Conservation (phyloP, 192 early-diverging fungal species). For the Podila clonocystis region DNA sequence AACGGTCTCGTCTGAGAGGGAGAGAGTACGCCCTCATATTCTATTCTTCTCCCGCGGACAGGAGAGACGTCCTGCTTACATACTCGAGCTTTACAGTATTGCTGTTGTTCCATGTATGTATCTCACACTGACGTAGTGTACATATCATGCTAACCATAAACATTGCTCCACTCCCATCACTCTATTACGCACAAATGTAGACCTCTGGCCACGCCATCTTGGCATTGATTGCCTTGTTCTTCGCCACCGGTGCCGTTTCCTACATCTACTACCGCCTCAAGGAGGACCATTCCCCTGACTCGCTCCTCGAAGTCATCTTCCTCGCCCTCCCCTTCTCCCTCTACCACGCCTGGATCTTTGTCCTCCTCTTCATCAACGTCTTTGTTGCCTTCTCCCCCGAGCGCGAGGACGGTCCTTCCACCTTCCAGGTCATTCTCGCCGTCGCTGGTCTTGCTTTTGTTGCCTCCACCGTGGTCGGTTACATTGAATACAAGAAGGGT, state of each 20-base stretch:
- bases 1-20: too few species aligned
- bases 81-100: too few species aligned
- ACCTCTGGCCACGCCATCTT: conserved; percentile 60
- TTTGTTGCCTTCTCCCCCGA: conserved; percentile 67
- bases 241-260: conserved; percentile 66
- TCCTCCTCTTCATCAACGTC: conserved; percentile 65
- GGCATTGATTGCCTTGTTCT: conserved; percentile 63
- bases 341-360: conserved; percentile 73
- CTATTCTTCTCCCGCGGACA: too few species aligned
- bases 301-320: conserved; percentile 56
- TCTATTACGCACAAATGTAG: conserved; percentile 10
- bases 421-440: conserved; percentile 57
- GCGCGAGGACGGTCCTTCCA: conserved; percentile 51
- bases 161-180: too few species aligned
- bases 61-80: too few species aligned
- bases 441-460: conserved; percentile 64
- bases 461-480: conserved; percentile 64
- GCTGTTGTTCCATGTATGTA: not conserved
- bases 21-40: too few species aligned
- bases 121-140: not conserved
- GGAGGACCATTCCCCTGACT: conserved; percentile 38
- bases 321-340: conserved; percentile 76
- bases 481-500: conserved; percentile 67
- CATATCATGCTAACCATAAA: not conserved
- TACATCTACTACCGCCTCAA: conserved; percentile 65